Percentiles rank a stretch among this genome's conserved stretches.
phyloP scores from a whole-genome alignment of 169 alveolate species.

The Cryptosporidium sp. region DNA sequence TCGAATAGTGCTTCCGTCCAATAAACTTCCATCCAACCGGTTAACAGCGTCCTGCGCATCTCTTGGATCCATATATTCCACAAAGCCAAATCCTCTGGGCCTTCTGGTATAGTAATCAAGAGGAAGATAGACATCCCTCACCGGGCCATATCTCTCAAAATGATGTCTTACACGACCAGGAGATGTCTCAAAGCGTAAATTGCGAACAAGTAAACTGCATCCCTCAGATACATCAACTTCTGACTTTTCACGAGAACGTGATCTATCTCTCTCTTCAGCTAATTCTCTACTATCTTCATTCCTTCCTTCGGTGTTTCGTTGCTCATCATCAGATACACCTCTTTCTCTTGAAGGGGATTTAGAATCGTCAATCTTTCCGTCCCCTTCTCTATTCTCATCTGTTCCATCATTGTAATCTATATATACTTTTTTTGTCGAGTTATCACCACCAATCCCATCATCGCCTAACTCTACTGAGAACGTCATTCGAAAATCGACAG shows the following conservation, averaged over 20 bases:
- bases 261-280: constrained; percentile 20
- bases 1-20: constrained; percentile 88
- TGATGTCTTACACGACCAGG: constrained; percentile 85
- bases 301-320: constrained; percentile 16
- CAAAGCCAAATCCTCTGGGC: constrained; percentile 94
- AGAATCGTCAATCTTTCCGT: constrained; percentile 28
- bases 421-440: constrained; percentile 37
- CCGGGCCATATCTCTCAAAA: constrained; percentile 87
- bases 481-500: constrained; percentile 29
- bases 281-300: constrained; percentile 65
- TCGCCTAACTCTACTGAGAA: constrained; percentile 29
- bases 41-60: constrained; percentile 90
- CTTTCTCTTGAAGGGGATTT: constrained; percentile 63
- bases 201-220: constrained; percentile 85
- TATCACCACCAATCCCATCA: constrained; percentile 40
- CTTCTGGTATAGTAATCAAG: constrained; percentile 89
- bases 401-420: constrained; percentile 48
- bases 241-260: constrained; percentile 27
- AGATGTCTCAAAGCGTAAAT: constrained; percentile 85
- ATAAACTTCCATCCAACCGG: constrained; percentile 85
- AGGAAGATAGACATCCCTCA: constrained; percentile 92
- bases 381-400: constrained; percentile 16
- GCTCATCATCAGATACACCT: constrained; percentile 20
- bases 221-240: constrained; percentile 78
- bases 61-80: constrained; percentile 87